Conservation (phyloP, 2,329 filamentous ascomycete genomes). For the Arthrobotrys conoides region DNA sequence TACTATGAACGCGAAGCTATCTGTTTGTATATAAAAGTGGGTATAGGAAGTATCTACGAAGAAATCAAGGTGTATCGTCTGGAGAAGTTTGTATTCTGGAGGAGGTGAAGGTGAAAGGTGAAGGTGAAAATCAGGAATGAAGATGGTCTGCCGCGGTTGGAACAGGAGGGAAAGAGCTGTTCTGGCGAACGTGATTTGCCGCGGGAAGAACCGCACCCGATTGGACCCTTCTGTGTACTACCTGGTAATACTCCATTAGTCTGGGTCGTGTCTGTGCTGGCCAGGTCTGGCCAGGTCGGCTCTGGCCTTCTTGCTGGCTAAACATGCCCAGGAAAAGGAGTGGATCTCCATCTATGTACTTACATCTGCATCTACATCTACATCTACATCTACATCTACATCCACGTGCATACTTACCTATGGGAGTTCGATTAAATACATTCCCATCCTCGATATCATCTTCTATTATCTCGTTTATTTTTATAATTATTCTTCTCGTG, state of each 20-base stretch:
- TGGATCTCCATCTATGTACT: not conserved
- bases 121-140: not conserved
- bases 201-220: slow-evolving; percentile 30
- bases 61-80: too few species aligned
- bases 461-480: too few species aligned
- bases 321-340: not conserved
- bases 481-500: too few species aligned
- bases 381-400: not conserved
- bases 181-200: slow-evolving; percentile 51
- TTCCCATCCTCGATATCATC: too few species aligned
- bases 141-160: slow-evolving; percentile 30
- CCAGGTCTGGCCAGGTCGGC: not conserved
- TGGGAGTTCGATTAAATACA: too few species aligned
- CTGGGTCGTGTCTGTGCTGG: too few species aligned
- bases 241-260: too few species aligned
- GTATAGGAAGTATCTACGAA: not conserved
- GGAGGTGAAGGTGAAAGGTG: not conserved
- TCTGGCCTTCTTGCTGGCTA: not conserved
- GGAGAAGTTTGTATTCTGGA: not conserved
- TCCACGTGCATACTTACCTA: too few species aligned
- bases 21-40: too few species aligned
- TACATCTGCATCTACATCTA: not conserved
- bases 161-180: not conserved
- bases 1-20: too few species aligned
- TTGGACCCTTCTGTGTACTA: too few species aligned